These are phyloP conservation scores for Neurospora pannonica DNA, from an alignment of 495 filamentous ascomycete genomes.

Conservation along the genomic window DNA sequence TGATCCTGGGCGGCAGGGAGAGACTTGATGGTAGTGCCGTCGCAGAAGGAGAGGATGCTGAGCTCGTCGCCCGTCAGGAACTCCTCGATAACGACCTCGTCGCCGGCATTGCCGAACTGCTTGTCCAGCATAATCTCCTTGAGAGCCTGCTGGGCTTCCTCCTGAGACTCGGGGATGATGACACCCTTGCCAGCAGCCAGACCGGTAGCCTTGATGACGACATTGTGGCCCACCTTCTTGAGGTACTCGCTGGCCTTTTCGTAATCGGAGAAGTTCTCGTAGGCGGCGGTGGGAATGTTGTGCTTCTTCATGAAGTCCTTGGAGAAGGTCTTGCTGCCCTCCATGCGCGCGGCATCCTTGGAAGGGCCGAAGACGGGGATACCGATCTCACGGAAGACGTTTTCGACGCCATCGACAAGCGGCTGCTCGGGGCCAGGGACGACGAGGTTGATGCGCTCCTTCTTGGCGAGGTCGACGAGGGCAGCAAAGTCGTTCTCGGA, in stretches of 20 bases:
- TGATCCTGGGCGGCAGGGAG: constrained; percentile 95
- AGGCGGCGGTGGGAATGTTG: constrained; percentile 81
- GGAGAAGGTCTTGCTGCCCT: constrained; percentile 92
- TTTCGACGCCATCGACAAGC: constrained; percentile 82
- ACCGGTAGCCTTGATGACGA: constrained; percentile 85
- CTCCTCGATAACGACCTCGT: constrained; percentile 95
- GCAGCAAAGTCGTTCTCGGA: constrained; percentile 65
- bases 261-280: constrained; percentile 80
- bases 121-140: constrained; percentile 83
- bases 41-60: constrained; percentile 82
- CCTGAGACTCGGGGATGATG: constrained; percentile 68
- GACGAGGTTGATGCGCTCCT: constrained; percentile 69
- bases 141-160: constrained; percentile 73
- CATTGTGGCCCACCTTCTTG: constrained; percentile 59
- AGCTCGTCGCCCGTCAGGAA: constrained; percentile 87
- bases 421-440: constrained; percentile 90
- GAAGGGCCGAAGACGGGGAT: constrained; percentile 84
- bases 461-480: constrained; percentile 64
- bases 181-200: constrained; percentile 90
- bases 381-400: constrained; percentile 67
- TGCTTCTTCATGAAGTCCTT: constrained; percentile 97
- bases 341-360: constrained; percentile 78
- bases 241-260: constrained; percentile 67
- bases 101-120: constrained; percentile 78
- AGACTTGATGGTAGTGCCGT: constrained; percentile 75